phyloP scores from a whole-genome alignment of 305 asterid genomes.

The Rubia balearica region DNA sequence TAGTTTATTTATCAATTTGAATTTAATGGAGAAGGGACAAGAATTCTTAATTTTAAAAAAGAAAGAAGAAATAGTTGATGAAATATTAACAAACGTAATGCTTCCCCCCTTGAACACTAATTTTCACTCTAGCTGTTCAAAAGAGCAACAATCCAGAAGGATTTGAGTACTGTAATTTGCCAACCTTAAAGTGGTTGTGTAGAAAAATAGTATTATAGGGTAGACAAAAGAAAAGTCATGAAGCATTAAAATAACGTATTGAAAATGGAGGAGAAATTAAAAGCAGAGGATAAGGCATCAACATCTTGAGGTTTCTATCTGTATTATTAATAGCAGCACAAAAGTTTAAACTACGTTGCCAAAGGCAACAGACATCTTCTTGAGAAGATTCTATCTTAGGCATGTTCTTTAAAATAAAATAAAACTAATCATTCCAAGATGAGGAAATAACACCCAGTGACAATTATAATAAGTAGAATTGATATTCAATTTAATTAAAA shows the following conservation, averaged over 20 bases:
- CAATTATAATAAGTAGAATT: no score
- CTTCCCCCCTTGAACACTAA: background rate
- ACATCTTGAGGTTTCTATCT: background rate
- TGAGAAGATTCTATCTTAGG: slow-evolving; percentile 6
- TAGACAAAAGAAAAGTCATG: slow-evolving; percentile 7
- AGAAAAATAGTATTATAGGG: background rate
- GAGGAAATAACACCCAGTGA: no score
- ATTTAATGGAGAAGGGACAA: no score
- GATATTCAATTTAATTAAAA: no score
- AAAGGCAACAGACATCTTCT: background rate
- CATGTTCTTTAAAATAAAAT: no score
- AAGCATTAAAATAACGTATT: background rate
- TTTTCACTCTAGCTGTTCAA: background rate
- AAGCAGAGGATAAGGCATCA: background rate
- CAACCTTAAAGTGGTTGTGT: background rate
- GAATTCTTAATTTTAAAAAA: no score
- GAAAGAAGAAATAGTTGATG: no score
- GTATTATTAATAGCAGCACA: background rate
- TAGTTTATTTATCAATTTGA: no score
- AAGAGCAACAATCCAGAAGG: background rate
- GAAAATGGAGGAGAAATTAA: background rate
- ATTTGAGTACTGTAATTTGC: background rate
- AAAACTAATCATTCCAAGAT: no score
- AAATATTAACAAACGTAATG: background rate
- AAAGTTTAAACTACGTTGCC: background rate